Evolutionary conservation across 768 basidiomycete species (phyloP), one percentile per base, ranked within the genome.

Genomic region (Leccinellum albellum): DNA sequence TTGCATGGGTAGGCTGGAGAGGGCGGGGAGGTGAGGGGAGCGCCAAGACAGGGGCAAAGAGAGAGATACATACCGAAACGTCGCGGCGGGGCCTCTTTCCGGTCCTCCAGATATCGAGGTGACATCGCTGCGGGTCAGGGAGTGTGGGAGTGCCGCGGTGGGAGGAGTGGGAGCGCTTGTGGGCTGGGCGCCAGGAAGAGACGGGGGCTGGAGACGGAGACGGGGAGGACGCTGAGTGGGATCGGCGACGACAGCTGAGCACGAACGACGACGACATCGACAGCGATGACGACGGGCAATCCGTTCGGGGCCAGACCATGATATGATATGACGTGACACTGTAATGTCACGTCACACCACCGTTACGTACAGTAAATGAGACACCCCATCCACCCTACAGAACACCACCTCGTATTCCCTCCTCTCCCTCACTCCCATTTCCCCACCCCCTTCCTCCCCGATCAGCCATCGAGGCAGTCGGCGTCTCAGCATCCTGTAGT

Each of bases 41-140:
- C 29, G 53, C 60, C 47, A 40, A 29, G 31, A 56, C 51, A 50
- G 29, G 33, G 24, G 55, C 23, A 42, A 0, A 7, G 6, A 12
- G 46, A 23, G 28, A 46, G 31, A 53, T 28, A 57, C 82, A 63
- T 63, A 85, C 84, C 20, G 78, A 74, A 46, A 70, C 56, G 57
- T 81, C 78, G 53, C 78, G 69, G 23, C 83, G 81, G 31, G 78
- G 76, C 53, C 81, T 73, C 65, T 87, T 87, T 26, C 80, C 79
- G 54, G 77, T 76, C 58, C 80, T 73, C 79, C 80, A 82, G 26
- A 71, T 64, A 59, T 84, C 83, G 28, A 80, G 70, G 64, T 80
- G 82, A 78, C 78, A 80, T 68, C 75, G 82, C 54, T 77, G 77
- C 6, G 76, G 55, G 62, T 76, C 68, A 58, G 72, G 68, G 61